Conservation (phyloP, 345 rosid species). For the Corchorus capsularis region DNA sequence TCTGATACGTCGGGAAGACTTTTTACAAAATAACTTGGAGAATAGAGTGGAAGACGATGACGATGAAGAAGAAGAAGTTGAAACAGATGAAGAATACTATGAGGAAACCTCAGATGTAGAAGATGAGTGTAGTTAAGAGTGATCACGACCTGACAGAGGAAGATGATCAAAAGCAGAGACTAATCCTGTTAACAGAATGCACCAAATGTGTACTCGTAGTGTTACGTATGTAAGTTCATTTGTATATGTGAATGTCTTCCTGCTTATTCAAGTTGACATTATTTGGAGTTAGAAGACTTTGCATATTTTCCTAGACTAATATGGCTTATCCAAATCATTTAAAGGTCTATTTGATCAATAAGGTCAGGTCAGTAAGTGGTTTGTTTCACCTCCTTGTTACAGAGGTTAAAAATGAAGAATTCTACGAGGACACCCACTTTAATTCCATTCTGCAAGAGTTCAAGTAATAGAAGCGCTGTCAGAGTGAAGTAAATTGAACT, state of each 20-base stretch:
- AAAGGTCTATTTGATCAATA: background rate
- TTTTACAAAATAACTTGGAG: slow-evolving; percentile 42
- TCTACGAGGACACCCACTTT: background rate
- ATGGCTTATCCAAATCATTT: background rate
- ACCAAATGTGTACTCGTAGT: background rate
- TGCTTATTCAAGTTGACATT: background rate
- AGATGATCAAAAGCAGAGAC: background rate
- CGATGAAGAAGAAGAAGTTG: slow-evolving; percentile 50
- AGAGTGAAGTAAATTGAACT: background rate
- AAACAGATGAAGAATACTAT: slow-evolving; percentile 41
- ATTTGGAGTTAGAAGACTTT: background rate
- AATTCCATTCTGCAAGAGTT: background rate
- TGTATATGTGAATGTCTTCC: background rate
- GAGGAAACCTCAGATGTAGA: slow-evolving; percentile 47
- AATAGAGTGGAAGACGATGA: slow-evolving; percentile 43
- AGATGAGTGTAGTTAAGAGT: slow-evolving; percentile 49
- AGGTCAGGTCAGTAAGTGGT: background rate
- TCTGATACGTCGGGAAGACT: slow-evolving; percentile 47
- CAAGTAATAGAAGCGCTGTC: background rate
- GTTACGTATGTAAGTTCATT: background rate
- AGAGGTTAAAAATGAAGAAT: background rate
- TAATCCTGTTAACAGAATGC: slow-evolving; percentile 1
- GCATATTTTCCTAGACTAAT: background rate
- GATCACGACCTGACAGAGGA: slow-evolving; percentile 1
- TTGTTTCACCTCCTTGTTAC: background rate